phyloP scores from a whole-genome alignment of 176 grass and related monocot genomes.

The Areca catechu region DNA sequence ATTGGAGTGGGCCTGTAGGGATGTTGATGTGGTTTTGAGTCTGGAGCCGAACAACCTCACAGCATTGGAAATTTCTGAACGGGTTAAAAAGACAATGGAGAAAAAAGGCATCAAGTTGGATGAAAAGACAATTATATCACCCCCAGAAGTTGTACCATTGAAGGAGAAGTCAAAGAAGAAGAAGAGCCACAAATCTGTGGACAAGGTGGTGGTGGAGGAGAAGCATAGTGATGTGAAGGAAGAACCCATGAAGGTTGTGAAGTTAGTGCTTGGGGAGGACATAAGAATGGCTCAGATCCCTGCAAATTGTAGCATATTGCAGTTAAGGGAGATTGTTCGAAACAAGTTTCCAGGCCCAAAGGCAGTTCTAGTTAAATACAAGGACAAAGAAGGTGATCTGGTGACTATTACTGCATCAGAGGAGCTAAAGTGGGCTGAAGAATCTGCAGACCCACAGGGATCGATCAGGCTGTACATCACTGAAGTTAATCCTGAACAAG shows the following conservation, averaged over 20 bases:
- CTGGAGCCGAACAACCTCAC: conserved; percentile 74
- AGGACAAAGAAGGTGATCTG: conserved; percentile 86
- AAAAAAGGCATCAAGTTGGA: conserved; percentile 60
- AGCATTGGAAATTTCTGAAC: conserved; percentile 62
- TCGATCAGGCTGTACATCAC: conserved; percentile 59
- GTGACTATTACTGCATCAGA: conserved; percentile 77
- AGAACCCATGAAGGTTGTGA: conserved; percentile 47
- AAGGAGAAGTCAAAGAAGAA: conserved; percentile 61
- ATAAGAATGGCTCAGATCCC: conserved; percentile 83
- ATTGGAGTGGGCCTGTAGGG: conserved; percentile 56
- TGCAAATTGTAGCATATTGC: conserved; percentile 44
- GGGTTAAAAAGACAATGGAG: conserved; percentile 56
- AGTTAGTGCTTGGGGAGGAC: conserved; percentile 84
- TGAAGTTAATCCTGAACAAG: conserved; percentile 61
- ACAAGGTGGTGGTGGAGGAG: conserved; percentile 1
- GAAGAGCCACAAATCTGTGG: not conserved
- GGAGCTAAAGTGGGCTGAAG: conserved; percentile 72
- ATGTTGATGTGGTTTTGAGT: conserved; percentile 44
- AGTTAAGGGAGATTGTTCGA: conserved; percentile 52
- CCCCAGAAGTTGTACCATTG: conserved; percentile 35
- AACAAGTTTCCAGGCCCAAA: conserved; percentile 79
- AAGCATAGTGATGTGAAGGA: conserved; percentile 26
- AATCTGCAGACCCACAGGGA: conserved; percentile 40
- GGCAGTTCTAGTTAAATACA: conserved; percentile 73
- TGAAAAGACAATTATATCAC: conserved; percentile 41